Conservation (phyloP, 2,329 filamentous ascomycete species). For the Monosporascus sp. region DNA sequence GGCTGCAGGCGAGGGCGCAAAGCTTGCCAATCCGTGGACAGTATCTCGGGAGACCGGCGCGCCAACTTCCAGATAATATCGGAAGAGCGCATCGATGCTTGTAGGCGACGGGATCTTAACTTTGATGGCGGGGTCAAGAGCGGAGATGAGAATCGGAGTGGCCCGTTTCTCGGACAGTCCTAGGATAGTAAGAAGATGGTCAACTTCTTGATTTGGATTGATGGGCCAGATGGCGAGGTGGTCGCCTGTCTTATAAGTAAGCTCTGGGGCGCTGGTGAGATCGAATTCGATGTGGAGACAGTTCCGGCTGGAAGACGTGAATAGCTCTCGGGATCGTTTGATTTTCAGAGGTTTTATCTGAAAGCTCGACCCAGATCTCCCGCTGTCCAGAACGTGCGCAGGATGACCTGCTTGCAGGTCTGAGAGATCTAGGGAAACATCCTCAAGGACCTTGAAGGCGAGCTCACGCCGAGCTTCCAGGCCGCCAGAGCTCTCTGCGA, state of each 20-base stretch:
- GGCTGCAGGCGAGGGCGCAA: conserved; percentile 29
- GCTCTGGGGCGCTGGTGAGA: conserved; percentile 19
- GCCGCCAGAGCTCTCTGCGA: conserved; percentile 13
- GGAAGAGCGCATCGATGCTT: conserved; percentile 30
- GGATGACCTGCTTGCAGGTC: conserved; percentile 19
- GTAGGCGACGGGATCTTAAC: conserved; percentile 27
- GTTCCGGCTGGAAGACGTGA: conserved; percentile 16
- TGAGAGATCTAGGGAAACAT: conserved; percentile 11
- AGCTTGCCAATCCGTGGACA: conserved; percentile 29
- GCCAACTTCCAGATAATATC: conserved; percentile 39
- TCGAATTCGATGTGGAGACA: conserved; percentile 35
- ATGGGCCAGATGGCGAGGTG: conserved; percentile 34
- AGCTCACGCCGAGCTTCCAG: conserved; percentile 15
- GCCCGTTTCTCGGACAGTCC: conserved; percentile 17
- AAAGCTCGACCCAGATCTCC: conserved; percentile 5
- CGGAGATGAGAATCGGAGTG: conserved; percentile 17
- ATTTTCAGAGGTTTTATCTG: conserved; percentile 14
- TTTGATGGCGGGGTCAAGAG: conserved; percentile 7
- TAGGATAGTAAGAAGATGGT: conserved; percentile 23
- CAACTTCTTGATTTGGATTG: conserved; percentile 31
- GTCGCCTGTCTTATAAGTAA: conserved; percentile 34
- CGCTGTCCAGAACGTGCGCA: conserved; percentile 1
- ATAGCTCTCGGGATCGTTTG: conserved; percentile 15
- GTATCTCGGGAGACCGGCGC: conserved; percentile 33
- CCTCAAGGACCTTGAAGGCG: conserved; percentile 11